phyloP scores from a whole-genome alignment of 179 eudicot genomes.

The Dionaea muscipula region DNA sequence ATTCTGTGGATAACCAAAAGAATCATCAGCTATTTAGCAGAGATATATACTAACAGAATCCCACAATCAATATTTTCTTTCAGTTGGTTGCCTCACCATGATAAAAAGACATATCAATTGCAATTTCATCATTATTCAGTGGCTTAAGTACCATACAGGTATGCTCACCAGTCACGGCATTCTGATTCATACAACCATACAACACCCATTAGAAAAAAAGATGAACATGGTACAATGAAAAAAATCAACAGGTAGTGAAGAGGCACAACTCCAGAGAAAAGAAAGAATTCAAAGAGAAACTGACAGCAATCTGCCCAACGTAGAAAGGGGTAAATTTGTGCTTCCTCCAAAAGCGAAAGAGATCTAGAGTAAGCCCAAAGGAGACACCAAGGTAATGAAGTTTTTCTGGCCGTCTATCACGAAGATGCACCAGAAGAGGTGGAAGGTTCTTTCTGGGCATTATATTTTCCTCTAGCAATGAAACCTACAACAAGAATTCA shows the following conservation, averaged over 20 bases:
- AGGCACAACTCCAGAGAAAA: not conserved
- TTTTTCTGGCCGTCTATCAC: slow-evolving; percentile 69
- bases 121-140: slow-evolving; percentile 50
- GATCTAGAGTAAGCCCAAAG: slow-evolving; percentile 80
- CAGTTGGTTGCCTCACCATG: slow-evolving; percentile 27
- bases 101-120: slow-evolving; percentile 41
- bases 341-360: slow-evolving; percentile 83
- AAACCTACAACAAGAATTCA: slow-evolving; percentile 36
- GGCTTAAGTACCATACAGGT: slow-evolving; percentile 80
- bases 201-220: slow-evolving; percentile 5
- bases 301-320: slow-evolving; percentile 61
- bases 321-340: slow-evolving; percentile 82
- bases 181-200: slow-evolving; percentile 29
- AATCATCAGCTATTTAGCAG: not conserved
- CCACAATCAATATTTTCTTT: not conserved
- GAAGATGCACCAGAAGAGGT: slow-evolving; percentile 63
- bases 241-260: not conserved
- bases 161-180: slow-evolving; percentile 73
- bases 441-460: slow-evolving; percentile 72
- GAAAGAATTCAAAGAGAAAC: slow-evolving; percentile 12
- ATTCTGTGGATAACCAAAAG: slow-evolving; percentile 30
- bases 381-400: slow-evolving; percentile 88
- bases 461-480: slow-evolving; percentile 68
- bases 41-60: slow-evolving; percentile 1
- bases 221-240: not conserved